Evolutionary conservation across 2,329 filamentous ascomycete genomes (phyloP).

Genomic region (Raffaelea arxii): DNA sequence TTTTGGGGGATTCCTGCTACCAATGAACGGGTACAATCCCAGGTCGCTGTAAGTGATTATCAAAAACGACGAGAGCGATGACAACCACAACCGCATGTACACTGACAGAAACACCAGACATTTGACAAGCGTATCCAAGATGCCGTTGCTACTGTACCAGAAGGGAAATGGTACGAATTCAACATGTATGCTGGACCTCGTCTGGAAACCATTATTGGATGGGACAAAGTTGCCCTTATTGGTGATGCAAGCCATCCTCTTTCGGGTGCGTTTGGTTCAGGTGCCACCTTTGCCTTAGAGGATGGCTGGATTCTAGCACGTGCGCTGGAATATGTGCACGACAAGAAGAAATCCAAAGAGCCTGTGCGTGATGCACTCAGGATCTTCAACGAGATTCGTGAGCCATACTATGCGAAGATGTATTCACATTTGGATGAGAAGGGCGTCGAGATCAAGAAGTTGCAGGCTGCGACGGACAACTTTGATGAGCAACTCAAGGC

Average conservation of each 20-base stretch:
- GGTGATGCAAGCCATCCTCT: slow-evolving; percentile 1
- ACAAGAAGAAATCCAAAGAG: too few species aligned
- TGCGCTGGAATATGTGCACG: neutral
- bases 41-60: neutral
- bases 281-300: slow-evolving; percentile 3
- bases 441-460: neutral
- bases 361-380: neutral
- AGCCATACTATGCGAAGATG: slow-evolving; percentile 1
- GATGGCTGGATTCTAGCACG: slow-evolving; percentile 2
- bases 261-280: slow-evolving; percentile 1
- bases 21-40: neutral
- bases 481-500: neutral
- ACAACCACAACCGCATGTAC: neutral
- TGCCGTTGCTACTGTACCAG: neutral
- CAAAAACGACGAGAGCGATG: too few species aligned
- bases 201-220: neutral
- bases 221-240: slow-evolving; percentile 2
- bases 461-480: neutral
- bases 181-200: neutral
- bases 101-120: neutral
- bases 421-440: neutral
- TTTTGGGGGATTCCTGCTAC: neutral
- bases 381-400: neutral
- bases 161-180: slow-evolving; percentile 1
- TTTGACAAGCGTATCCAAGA: neutral